These are phyloP conservation scores for Phytophthora gonapodyides DNA, from an alignment of 352 stramenopile species.

Conservation along the genomic window DNA sequence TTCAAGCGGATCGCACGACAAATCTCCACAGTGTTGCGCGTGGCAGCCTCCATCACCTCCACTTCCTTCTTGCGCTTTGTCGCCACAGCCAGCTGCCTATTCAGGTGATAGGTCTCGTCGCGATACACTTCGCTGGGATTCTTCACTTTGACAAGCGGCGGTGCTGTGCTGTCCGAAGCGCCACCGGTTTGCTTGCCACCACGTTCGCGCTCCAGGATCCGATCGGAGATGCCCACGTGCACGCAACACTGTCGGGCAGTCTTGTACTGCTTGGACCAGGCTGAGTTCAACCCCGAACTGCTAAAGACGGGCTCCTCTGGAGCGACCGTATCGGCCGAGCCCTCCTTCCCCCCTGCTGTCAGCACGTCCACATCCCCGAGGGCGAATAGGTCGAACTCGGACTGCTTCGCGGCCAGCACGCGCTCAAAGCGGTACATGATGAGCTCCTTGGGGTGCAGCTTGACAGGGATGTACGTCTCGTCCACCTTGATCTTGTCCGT, in stretches of 20 bases:
- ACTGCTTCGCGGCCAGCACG: constrained; percentile 46
- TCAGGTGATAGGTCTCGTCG: constrained; percentile 68
- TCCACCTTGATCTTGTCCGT: constrained; percentile 76
- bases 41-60: constrained; percentile 59
- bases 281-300: constrained; percentile 15
- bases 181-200: constrained; percentile 23
- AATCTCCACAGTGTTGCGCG: constrained; percentile 67
- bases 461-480: constrained; percentile 75
- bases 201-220: constrained; percentile 58
- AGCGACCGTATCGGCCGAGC: constrained; percentile 7
- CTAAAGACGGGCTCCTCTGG: constrained; percentile 8
- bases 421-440: constrained; percentile 76
- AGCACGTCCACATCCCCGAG: constrained; percentile 50
- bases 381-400: constrained; percentile 42
- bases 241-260: constrained; percentile 67
- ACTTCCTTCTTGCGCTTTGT: constrained; percentile 58
- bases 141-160: constrained; percentile 53
- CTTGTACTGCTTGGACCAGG: constrained; percentile 58
- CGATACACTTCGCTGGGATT: constrained; percentile 57
- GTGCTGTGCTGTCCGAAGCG: constrained; percentile 6
- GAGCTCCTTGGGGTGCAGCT: constrained; percentile 70
- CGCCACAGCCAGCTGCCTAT: constrained; percentile 47
- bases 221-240: constrained; percentile 71
- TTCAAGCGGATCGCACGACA: constrained; percentile 50
- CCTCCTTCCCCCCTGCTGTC: constrained; percentile 33